Base-by-base conservation (phyloP, 306 rosid genomes). In the Lathyrus aphaca region DNA sequence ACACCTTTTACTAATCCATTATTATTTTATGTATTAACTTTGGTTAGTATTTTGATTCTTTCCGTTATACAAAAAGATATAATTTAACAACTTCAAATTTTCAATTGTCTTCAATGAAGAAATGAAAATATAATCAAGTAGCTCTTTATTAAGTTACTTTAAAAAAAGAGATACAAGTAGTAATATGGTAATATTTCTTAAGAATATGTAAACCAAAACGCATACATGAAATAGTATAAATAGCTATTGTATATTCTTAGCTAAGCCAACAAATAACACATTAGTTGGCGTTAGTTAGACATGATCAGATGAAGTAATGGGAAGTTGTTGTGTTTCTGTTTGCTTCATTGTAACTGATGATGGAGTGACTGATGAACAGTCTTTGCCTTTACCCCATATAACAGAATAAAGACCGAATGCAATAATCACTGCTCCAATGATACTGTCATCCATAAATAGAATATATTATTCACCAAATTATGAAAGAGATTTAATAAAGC, bases 351-450 rank as follows among this genome's bases (percentile, higher is more conserved):
- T 37, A 61, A 62, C 12, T 38, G 54, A 0, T 19, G 77, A 11
- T 35, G 58, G 19, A 8, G 38, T 18, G 49, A 5, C 48, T 43
- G 48, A 43, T 4, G 76, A 45, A 13, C 77, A 18, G 65, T 89
- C 97, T 77, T 89, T 87, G 66, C 77, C 71, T 82, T 89, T 91
- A 10, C 97, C 96, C 97, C 96, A 91, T 68, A 89, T 90, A 42
- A 91, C 96, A 19, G 78, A 65, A 58, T 92, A 92, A 4, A 87
- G 89, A 38, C 96, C 96, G 18, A 83, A 6, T 55, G 86, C 88
- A n/a, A 92, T 89, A 45, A 87, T 64, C 18, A 79, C 29, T 7
- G 78, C 96, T 65, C 96, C 93, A 55, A 89, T 73, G 12, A 89
- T 56, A 44, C 96, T 92, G 71, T 23, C 0, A 77, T 5, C 27